phyloP scores from a whole-genome alignment of 331 rosid species.

The Phaseolus coccineus region DNA sequence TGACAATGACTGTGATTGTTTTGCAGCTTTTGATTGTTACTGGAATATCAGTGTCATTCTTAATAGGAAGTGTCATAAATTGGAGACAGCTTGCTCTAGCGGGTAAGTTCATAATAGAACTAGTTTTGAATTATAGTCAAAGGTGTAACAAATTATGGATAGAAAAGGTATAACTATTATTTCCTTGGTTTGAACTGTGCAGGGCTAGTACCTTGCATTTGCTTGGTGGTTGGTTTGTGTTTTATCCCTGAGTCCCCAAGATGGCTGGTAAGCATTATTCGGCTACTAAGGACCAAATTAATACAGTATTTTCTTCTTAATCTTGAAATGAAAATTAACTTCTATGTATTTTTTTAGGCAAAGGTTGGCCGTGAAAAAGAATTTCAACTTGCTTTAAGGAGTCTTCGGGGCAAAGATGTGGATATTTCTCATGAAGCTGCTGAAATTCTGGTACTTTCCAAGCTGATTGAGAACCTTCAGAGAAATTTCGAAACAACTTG shows the following conservation, averaged over 20 bases:
- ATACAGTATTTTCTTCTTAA: slow-evolving; percentile 17
- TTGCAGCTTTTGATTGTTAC: slow-evolving; percentile 76
- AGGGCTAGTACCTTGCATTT: slow-evolving; percentile 61
- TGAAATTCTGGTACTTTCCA: slow-evolving; percentile 68
- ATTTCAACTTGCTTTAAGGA: slow-evolving; percentile 67
- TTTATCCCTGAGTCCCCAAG: slow-evolving; percentile 85
- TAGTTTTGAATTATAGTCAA: background rate
- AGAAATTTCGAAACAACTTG: background rate
- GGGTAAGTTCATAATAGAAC: slow-evolving; percentile 50
- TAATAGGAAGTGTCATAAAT: slow-evolving; percentile 70
- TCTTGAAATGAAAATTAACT: background rate
- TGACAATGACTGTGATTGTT: slow-evolving; percentile 12
- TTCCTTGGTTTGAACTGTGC: slow-evolving; percentile 38
- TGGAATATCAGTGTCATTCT: slow-evolving; percentile 76
- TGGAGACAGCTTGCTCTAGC: slow-evolving; percentile 76
- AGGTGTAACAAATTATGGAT: slow-evolving; percentile 2
- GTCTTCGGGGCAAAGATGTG: slow-evolving; percentile 59
- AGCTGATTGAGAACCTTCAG: background rate
- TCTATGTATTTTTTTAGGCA: slow-evolving; percentile 54
- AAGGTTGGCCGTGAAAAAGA: slow-evolving; percentile 68
- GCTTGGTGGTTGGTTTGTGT: slow-evolving; percentile 64
- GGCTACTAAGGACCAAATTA: slow-evolving; percentile 13
- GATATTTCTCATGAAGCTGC: slow-evolving; percentile 72
- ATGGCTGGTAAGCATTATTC: slow-evolving; percentile 71
- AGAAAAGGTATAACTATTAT: slow-evolving; percentile 23